Conservation (phyloP, 495 filamentous ascomycete genomes). For the Collariella sp. region DNA sequence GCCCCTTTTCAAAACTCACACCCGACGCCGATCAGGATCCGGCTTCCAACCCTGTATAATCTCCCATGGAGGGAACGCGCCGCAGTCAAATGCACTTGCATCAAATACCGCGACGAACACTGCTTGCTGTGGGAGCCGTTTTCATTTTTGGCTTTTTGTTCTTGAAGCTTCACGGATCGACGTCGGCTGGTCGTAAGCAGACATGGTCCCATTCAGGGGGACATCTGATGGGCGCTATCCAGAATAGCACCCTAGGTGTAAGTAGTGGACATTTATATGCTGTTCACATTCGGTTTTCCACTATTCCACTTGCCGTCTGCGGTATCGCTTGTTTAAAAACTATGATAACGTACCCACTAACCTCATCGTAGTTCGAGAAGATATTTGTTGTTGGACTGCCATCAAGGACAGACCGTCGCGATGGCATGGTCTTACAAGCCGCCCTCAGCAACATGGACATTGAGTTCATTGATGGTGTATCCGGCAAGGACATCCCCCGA, state of each 20-base stretch:
- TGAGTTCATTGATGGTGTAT: conserved; percentile 42
- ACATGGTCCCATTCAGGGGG: background rate
- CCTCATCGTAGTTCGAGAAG: conserved; percentile 38
- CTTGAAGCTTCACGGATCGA: background rate
- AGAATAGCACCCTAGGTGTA: background rate
- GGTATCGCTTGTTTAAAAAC: background rate
- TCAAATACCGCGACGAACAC: background rate
- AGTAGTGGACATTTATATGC: background rate
- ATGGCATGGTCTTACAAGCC: conserved; percentile 44
- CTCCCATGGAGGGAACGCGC: background rate
- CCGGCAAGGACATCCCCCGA: conserved; percentile 28
- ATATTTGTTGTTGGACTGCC: conserved; percentile 36
- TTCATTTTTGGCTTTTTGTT: background rate
- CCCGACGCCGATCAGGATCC: too few species aligned
- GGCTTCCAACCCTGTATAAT: too few species aligned
- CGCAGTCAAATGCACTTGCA: background rate
- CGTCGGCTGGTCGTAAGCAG: background rate
- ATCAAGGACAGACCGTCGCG: conserved; percentile 46
- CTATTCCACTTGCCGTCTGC: background rate
- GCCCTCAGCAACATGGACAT: conserved; percentile 40
- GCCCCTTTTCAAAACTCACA: too few species aligned
- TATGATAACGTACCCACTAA: background rate
- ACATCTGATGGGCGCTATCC: background rate
- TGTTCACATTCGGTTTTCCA: background rate
- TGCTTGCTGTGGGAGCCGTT: background rate